A percentile compares a stretch with the other conserved stretches of the same genome.
phyloP scores from a whole-genome alignment of 805 yeast genomes.

The Ogataea zsoltii region DNA sequence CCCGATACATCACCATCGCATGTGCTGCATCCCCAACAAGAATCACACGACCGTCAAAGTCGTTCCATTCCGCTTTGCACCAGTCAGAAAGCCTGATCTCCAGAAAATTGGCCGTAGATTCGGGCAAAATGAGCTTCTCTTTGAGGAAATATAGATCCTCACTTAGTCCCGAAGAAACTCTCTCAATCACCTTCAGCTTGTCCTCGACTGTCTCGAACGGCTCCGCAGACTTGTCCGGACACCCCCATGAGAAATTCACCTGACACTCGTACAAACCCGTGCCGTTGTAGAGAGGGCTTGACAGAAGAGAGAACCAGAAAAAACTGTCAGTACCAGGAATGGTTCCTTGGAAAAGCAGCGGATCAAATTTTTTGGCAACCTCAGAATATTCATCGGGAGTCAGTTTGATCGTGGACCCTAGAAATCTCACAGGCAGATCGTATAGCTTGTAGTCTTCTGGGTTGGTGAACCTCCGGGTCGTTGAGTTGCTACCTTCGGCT shows the following conservation, averaged over 20 bases:
- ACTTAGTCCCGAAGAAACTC: conserved; percentile 13
- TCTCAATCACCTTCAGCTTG: conserved; percentile 7
- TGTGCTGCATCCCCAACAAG: conserved; percentile 39
- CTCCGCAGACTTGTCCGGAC: conserved; percentile 10
- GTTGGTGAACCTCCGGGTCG: conserved; percentile 24
- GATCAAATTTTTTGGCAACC: conserved; percentile 27
- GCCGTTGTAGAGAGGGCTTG: conserved; percentile 17
- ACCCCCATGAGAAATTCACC: conserved; percentile 23
- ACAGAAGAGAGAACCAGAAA: conserved; percentile 32
- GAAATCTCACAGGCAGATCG: conserved; percentile 30
- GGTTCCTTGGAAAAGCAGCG: conserved; percentile 34
- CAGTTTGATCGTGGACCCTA: conserved; percentile 31
- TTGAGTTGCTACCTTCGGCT: conserved; percentile 32
- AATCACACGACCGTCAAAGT: conserved; percentile 25
- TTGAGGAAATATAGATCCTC: conserved; percentile 10
- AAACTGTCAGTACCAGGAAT: conserved; percentile 28
- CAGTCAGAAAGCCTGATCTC: conserved; percentile 20
- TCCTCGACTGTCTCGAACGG: conserved; percentile 12
- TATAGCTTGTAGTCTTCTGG: conserved; percentile 23
- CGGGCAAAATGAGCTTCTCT: conserved; percentile 10
- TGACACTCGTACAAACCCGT: conserved; percentile 17
- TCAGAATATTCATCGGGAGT: conserved; percentile 22
- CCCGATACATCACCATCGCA: conserved; percentile 33
- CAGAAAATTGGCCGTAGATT: conserved; percentile 3
- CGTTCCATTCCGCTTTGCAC: conserved; percentile 19